Conservation (phyloP, 2,329 filamentous ascomycete species). For the Nakataea oryzae region DNA sequence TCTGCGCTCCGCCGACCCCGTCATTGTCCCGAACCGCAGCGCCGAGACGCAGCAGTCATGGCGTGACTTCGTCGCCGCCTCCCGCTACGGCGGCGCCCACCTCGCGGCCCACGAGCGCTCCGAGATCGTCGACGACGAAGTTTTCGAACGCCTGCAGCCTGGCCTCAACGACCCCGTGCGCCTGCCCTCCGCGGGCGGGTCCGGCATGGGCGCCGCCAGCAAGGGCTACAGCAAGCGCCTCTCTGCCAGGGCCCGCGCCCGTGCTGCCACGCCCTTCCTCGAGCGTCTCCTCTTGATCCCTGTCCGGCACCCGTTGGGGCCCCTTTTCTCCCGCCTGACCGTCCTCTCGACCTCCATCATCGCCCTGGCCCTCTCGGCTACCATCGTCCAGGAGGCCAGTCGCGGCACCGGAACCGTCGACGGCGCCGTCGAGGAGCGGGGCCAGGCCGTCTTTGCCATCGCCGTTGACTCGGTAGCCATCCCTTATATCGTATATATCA, state of each 20-base stretch:
- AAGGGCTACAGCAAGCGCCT: not conserved
- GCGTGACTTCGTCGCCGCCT: constrained; percentile 43
- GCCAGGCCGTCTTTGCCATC: constrained; percentile 80
- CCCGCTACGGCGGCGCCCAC: constrained; percentile 29
- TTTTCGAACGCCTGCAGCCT: constrained; percentile 33
- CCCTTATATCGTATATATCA: constrained; percentile 86
- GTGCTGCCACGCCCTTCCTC: constrained; percentile 17
- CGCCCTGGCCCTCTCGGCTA: constrained; percentile 65
- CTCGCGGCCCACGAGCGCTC: constrained; percentile 34
- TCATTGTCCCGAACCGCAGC: constrained; percentile 35
- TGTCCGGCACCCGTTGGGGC: constrained; percentile 75
- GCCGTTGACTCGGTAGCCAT: constrained; percentile 82
- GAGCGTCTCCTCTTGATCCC: constrained; percentile 58
- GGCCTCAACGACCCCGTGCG: constrained; percentile 13
- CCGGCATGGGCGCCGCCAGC: constrained; percentile 28
- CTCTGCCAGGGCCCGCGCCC: constrained; percentile 2
- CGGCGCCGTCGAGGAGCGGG: constrained; percentile 41
- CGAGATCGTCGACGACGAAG: constrained; percentile 33
- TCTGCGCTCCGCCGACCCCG: constrained; percentile 45
- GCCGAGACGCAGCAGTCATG: constrained; percentile 34
- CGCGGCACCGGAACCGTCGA: constrained; percentile 13
- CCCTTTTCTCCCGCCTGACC: constrained; percentile 69
- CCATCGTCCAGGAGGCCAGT: constrained; percentile 53
- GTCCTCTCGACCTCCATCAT: constrained; percentile 76
- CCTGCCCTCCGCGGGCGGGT: constrained; percentile 11